These are phyloP conservation scores for Ustilago bromivora DNA, from an alignment of 1,284 basidiomycete species.

Conservation along the genomic window DNA sequence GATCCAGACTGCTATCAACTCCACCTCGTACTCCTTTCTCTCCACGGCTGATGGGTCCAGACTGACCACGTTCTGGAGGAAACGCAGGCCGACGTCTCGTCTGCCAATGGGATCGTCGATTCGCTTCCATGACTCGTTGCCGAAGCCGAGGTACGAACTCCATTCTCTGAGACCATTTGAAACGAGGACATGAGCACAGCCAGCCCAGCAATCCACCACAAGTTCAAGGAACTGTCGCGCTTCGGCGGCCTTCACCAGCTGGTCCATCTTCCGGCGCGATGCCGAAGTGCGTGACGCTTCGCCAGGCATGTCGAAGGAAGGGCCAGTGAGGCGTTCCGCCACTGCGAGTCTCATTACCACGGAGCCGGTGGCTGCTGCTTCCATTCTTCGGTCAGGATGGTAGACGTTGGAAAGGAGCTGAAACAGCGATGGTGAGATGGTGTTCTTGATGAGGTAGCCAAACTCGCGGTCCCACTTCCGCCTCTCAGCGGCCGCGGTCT, in stretches of 20 bases:
- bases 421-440: constrained; percentile 76
- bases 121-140: constrained; percentile 76
- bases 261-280: constrained; percentile 30
- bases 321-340: constrained; percentile 29
- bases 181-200: constrained; percentile 78
- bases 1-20: constrained; percentile 59
- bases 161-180: constrained; percentile 78
- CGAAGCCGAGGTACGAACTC: constrained; percentile 75
- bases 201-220: constrained; percentile 83
- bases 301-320: constrained; percentile 4
- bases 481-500: constrained; percentile 65
- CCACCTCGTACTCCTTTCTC: constrained; percentile 37
- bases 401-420: constrained; percentile 75
- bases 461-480: constrained; percentile 38
- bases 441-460: constrained; percentile 74
- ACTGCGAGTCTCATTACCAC: constrained; percentile 41
- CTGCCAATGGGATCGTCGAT: constrained; percentile 75
- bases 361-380: constrained; percentile 30
- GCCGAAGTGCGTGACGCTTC: not conserved
- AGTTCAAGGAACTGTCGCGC: constrained; percentile 71
- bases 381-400: constrained; percentile 55
- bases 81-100: constrained; percentile 77
- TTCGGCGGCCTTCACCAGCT: constrained; percentile 60
- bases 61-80: constrained; percentile 77
- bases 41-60: constrained; percentile 73